Evolutionary conservation across 164 flowering plant species (phyloP).

Genomic region (Sextonia rubra): DNA sequence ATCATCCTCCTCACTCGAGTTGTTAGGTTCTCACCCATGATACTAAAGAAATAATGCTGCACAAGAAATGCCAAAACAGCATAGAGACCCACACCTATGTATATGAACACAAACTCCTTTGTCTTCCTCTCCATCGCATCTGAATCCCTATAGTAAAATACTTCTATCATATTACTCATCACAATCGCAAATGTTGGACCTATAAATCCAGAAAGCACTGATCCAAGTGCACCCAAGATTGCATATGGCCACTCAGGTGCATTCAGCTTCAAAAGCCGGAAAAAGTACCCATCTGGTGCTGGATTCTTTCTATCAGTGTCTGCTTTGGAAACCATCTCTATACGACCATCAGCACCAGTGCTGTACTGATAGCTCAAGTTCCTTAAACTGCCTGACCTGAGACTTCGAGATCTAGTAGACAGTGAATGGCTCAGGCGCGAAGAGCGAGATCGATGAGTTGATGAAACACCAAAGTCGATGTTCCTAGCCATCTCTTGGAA

Average conservation of each 20-base stretch:
- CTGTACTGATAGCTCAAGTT: conserved; percentile 93
- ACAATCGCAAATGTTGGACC: conserved; percentile 97
- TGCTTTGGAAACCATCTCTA: conserved; percentile 93
- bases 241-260: conserved; percentile 98
- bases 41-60: conserved; percentile 95
- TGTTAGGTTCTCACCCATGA: conserved; percentile 96
- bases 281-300: conserved; percentile 81
- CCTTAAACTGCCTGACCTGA: conserved; percentile 89
- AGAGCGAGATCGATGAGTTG: conserved; percentile 73
- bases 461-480: conserved; percentile 61
- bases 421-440: conserved; percentile 86
- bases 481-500: conserved; percentile 89
- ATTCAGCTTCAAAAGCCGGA: conserved; percentile 71
- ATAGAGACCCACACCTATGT: conserved; percentile 87
- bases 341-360: conserved; percentile 92
- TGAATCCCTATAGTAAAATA: conserved; percentile 78
- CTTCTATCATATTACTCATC: conserved; percentile 99
- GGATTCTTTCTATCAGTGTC: conserved; percentile 75
- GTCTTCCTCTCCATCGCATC: conserved; percentile 79
- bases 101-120: conserved; percentile 82
- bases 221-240: conserved; percentile 83
- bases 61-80: conserved; percentile 87
- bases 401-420: conserved; percentile 86
- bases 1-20: conserved; percentile 96
- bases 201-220: conserved; percentile 86